Base-by-base conservation (phyloP, 202 grass and related monocot genomes). In the Schoenoplectus triqueter region DNA sequence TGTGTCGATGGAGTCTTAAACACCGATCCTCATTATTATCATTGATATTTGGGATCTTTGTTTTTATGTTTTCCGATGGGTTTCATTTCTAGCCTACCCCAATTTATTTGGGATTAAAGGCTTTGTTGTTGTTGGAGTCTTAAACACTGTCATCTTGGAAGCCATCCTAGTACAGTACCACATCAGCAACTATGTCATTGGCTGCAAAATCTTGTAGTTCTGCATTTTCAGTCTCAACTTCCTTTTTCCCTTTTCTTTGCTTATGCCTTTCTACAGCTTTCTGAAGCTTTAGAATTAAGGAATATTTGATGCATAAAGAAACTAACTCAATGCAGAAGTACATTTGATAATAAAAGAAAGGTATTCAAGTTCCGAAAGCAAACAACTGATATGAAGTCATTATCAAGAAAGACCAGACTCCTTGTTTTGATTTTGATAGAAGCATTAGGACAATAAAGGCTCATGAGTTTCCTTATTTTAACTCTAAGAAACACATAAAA, bases 401-500 rank as follows among this genome's bases (percentile, higher is more conserved):
- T 19, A 74, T 44, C 50, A 76, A 60, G 74, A 31, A 42, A 1
- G 60, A 78, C 6, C 31, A 31, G 31, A 78, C 60, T 60, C 22
- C 74, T 78, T 59, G 6, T 17, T 78, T 61, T 5, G 9, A 45
- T 78, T 60, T 60, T 60, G 10, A 61, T 61, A 55, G 7, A 78
- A 78, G 14, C 75, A 61, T 8, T 44, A 42, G 0, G 13, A 17
- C 4, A 14, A 17, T 17, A 31, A 78, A 61, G 3, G 39, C 15
- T 60, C 7, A 42, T 3, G 8, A 52, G 71, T 74, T 52, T 54
- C 47, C n/a, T 52, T 69, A 44, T 15, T 69, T 69, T 19, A 74
- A 74, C 71, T 51, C n/a, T 52, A 4, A 52, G 52, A 20, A 17
- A 64, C 18, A 64, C 84, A 31, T 31, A 22, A 68, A 84, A 83